These are phyloP conservation scores for Leccinum rimulosum DNA, from an alignment of 768 basidiomycete species.

Conservation along the genomic window DNA sequence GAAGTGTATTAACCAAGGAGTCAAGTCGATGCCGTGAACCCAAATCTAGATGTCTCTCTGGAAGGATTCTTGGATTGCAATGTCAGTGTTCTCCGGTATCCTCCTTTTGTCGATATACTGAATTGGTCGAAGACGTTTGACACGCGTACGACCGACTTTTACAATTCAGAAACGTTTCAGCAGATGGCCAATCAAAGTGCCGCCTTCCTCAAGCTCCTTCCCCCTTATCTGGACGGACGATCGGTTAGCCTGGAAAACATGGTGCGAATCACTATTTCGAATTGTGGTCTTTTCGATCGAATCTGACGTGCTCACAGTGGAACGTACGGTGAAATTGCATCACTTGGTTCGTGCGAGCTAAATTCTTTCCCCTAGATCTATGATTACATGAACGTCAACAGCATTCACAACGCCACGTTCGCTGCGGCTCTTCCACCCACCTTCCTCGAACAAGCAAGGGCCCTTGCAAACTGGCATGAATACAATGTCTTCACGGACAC, in stretches of 20 bases:
- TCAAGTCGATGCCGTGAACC: conserved; percentile 62
- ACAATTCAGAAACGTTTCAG: conserved; percentile 50
- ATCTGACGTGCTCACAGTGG: conserved; percentile 34
- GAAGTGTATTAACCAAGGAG: conserved; percentile 7
- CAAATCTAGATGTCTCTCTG: conserved; percentile 57
- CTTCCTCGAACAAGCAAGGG: conserved; percentile 52
- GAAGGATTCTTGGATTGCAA: conserved; percentile 66
- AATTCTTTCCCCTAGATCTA: conserved; percentile 43
- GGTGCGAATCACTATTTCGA: conserved; percentile 34
- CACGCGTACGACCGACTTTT: conserved; percentile 48
- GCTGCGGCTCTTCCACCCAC: conserved; percentile 42
- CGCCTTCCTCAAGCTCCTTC: conserved; percentile 47
- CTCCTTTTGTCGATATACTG: background rate
- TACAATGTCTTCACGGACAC: conserved; percentile 61
- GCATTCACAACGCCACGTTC: conserved; percentile 63
- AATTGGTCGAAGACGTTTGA: conserved; percentile 42
- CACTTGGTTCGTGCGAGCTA: background rate
- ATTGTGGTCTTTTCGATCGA: background rate
- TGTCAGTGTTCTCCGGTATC: conserved; percentile 32
- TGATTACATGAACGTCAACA: conserved; percentile 73
- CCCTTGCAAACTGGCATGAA: conserved; percentile 73
- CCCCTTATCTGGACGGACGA: conserved; percentile 53
- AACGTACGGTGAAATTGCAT: conserved; percentile 35
- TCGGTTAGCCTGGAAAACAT: conserved; percentile 54
- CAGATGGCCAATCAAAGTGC: conserved; percentile 43